A percentile compares a stretch with the other conserved stretches of the same genome.
Evolutionary conservation across 371 early-diverging fungal species (phyloP).

Genomic region (Cokeromyces recurvatus): DNA sequence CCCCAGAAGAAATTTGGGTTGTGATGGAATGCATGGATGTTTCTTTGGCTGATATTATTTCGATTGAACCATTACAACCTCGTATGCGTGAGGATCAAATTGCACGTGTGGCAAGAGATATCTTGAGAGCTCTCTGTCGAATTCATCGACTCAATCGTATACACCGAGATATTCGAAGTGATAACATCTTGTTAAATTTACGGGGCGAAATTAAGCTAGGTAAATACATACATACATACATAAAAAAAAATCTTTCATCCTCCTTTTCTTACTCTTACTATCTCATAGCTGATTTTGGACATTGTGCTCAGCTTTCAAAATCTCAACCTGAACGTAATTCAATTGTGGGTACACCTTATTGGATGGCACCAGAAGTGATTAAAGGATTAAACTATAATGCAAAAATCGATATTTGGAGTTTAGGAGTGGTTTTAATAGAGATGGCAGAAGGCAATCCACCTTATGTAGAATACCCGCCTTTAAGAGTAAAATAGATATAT

Average conservation of each 20-base stretch:
- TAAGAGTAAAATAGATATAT: slow-evolving; percentile 38
- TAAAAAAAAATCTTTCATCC: too few species aligned
- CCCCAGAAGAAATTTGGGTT: slow-evolving; percentile 58
- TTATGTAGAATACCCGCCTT: slow-evolving; percentile 61
- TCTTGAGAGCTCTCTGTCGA: slow-evolving; percentile 83
- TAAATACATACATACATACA: slow-evolving; percentile 52
- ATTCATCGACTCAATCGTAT: slow-evolving; percentile 88
- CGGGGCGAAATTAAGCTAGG: slow-evolving; percentile 70
- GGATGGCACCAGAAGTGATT: slow-evolving; percentile 98
- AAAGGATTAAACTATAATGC: slow-evolving; percentile 72
- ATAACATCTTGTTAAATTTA: slow-evolving; percentile 70
- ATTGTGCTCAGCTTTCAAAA: slow-evolving; percentile 61
- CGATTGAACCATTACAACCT: slow-evolving; percentile 35
- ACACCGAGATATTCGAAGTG: slow-evolving; percentile 93
- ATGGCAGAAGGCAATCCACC: slow-evolving; percentile 81
- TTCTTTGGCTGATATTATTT: slow-evolving; percentile 72
- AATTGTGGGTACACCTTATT: slow-evolving; percentile 80
- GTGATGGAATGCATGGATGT: slow-evolving; percentile 82
- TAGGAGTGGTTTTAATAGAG: slow-evolving; percentile 80
- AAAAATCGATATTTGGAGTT: slow-evolving; percentile 86
- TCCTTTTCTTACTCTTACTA: background rate
- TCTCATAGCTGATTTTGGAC: slow-evolving; percentile 75
- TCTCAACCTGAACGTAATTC: slow-evolving; percentile 63
- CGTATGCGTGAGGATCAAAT: slow-evolving; percentile 58
- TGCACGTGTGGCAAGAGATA: slow-evolving; percentile 70